phyloP scores from a whole-genome alignment of 2,329 filamentous ascomycete genomes.

The Aureobasidium zeae region DNA sequence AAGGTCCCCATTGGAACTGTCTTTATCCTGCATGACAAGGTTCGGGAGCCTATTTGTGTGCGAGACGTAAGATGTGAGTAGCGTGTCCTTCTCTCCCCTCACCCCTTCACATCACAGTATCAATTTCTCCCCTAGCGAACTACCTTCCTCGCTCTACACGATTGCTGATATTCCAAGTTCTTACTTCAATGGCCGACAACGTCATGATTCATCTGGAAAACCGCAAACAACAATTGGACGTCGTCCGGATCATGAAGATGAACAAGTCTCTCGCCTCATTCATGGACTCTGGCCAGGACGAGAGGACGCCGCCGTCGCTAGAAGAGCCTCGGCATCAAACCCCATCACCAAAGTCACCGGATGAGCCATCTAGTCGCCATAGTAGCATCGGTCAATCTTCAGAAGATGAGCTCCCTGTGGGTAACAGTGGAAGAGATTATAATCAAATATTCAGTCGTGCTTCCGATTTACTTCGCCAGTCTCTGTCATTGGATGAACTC shows the following conservation, averaged over 20 bases:
- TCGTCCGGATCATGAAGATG: slow-evolving; percentile 22
- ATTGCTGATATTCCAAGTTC: slow-evolving; percentile 40
- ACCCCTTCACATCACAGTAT: background rate
- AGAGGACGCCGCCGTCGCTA: background rate
- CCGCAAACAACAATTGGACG: slow-evolving; percentile 28
- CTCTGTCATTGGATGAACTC: background rate
- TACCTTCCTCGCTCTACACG: slow-evolving; percentile 5
- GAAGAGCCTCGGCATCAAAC: background rate
- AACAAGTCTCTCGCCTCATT: slow-evolving; percentile 23
- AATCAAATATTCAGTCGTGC: slow-evolving; percentile 5
- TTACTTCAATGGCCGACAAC: slow-evolving; percentile 48
- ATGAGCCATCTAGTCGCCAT: background rate
- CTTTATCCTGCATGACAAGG: slow-evolving; percentile 24
- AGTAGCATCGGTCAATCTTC: slow-evolving; percentile 1
- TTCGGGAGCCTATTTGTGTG: slow-evolving; percentile 19
- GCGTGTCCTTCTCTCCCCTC: background rate
- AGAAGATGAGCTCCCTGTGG: slow-evolving; percentile 4
- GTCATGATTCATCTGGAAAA: slow-evolving; percentile 29
- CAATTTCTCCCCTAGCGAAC: background rate
- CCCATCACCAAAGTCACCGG: background rate
- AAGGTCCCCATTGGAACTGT: slow-evolving; percentile 28
- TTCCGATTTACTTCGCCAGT: background rate
- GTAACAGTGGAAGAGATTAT: slow-evolving; percentile 5
- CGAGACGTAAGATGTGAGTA: slow-evolving; percentile 17
- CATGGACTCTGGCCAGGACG: slow-evolving; percentile 18